A percentile compares a stretch with the other conserved stretches of the same genome.
phyloP scores from a whole-genome alignment of 1,284 basidiomycete genomes.

The Ceratobasidium sp. region DNA sequence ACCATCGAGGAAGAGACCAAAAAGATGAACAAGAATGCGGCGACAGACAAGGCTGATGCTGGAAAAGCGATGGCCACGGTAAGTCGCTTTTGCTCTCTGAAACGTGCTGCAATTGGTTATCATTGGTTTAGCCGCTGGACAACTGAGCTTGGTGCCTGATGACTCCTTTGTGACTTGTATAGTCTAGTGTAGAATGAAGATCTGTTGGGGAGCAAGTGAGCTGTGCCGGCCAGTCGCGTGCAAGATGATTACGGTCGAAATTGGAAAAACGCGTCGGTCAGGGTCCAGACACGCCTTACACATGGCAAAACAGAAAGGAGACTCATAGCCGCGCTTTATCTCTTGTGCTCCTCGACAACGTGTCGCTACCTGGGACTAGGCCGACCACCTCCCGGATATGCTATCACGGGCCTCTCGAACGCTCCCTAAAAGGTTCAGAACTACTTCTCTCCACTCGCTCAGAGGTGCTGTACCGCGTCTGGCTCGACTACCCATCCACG shows the following conservation, averaged over 20 bases:
- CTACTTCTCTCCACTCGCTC: background rate
- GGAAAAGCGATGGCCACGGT: constrained; percentile 32
- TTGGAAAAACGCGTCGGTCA: constrained; percentile 7
- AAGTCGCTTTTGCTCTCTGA: background rate
- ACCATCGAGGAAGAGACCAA: constrained; percentile 30
- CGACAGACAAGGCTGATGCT: constrained; percentile 38
- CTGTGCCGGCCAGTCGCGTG: background rate
- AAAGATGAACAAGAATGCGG: constrained; percentile 42
- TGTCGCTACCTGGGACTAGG: background rate
- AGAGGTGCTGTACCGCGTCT: background rate
- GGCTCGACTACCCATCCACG: background rate
- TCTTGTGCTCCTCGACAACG: background rate
- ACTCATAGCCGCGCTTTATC: constrained; percentile 1
- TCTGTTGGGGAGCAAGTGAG: constrained; percentile 22
- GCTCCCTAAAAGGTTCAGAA: background rate
- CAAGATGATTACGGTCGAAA: background rate
- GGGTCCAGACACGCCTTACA: constrained; percentile 3
- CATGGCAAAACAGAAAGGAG: background rate
- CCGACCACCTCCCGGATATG: constrained; percentile 1
- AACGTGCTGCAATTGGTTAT: background rate
- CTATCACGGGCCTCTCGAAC: constrained; percentile 10
- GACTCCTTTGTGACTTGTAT: constrained; percentile 22
- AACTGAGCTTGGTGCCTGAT: background rate
- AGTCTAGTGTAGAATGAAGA: constrained; percentile 28
- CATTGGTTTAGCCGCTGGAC: background rate